Evolutionary conservation across 1,139 yeast genomes (phyloP).

Genomic region (Blastobotrys apis): DNA sequence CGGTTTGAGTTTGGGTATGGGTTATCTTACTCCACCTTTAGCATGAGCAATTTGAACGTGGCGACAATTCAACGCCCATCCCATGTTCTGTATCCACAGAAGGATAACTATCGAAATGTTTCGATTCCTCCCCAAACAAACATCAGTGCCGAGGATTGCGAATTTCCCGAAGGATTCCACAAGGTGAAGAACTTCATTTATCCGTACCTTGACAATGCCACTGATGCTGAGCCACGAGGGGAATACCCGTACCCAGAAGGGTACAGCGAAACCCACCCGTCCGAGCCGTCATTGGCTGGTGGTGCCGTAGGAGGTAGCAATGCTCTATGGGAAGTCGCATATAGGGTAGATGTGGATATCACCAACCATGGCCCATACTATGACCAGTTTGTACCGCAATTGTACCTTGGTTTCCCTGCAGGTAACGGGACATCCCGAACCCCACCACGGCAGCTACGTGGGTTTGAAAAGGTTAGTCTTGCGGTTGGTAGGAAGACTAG

Average conservation of each 20-base stretch:
- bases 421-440: slow-evolving; percentile 36
- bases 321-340: slow-evolving; percentile 44
- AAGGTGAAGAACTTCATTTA: slow-evolving; percentile 9
- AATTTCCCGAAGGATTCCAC: slow-evolving; percentile 41
- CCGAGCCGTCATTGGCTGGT: slow-evolving; percentile 48
- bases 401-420: slow-evolving; percentile 55
- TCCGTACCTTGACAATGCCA: neutral
- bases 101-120: slow-evolving; percentile 21
- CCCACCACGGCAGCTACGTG: slow-evolving; percentile 53
- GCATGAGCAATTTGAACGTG: neutral
- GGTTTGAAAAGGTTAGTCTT: slow-evolving; percentile 54
- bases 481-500: slow-evolving; percentile 28
- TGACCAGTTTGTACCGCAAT: slow-evolving; percentile 54
- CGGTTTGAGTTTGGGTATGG: slow-evolving; percentile 62
- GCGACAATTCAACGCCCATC: neutral
- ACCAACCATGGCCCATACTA: slow-evolving; percentile 48
- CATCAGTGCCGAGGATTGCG: slow-evolving; percentile 31
- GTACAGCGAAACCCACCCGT: slow-evolving; percentile 40
- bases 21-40: slow-evolving; percentile 42
- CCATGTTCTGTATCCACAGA: neutral
- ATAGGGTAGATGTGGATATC: slow-evolving; percentile 47
- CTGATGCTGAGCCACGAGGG: slow-evolving; percentile 18
- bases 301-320: slow-evolving; percentile 56
- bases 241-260: slow-evolving; percentile 53
- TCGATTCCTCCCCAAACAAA: slow-evolving; percentile 31